These are phyloP conservation scores for Waitea zeae DNA, from an alignment of 1,284 basidiomycete species.

Conservation along the genomic window DNA sequence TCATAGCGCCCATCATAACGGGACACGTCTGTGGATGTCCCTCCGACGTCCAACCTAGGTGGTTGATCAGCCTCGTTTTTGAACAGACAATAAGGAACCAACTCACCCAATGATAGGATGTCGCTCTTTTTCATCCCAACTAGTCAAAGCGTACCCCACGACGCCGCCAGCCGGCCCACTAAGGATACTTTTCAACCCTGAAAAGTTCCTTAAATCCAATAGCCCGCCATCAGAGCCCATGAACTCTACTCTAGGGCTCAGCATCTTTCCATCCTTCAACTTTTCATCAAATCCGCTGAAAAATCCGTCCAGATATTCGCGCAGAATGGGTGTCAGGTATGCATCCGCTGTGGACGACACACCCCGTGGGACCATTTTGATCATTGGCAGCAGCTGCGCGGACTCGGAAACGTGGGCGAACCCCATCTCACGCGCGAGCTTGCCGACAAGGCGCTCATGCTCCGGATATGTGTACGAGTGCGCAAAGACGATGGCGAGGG, in stretches of 20 bases:
- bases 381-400: conserved; percentile 82
- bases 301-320: conserved; percentile 83
- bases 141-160: conserved; percentile 74
- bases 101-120: conserved; percentile 60
- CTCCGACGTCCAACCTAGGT: conserved; percentile 59
- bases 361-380: conserved; percentile 88
- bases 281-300: conserved; percentile 76
- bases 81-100: background rate
- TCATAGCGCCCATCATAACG: conserved; percentile 78
- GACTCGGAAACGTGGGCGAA: conserved; percentile 85
- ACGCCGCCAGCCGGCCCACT: conserved; percentile 84
- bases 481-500: conserved; percentile 73
- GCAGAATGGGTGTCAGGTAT: conserved; percentile 85
- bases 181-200: conserved; percentile 76
- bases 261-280: conserved; percentile 27
- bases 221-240: conserved; percentile 84
- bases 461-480: conserved; percentile 88
- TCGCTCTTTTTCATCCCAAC: conserved; percentile 53
- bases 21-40: conserved; percentile 84
- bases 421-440: conserved; percentile 61
- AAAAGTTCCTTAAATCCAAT: conserved; percentile 74
- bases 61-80: conserved; percentile 2
- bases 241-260: conserved; percentile 55
- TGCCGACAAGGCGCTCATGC: conserved; percentile 62
- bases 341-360: conserved; percentile 91